Percentiles rank a stretch among this genome's conserved stretches.
Evolutionary conservation across 2,329 filamentous ascomycete genomes (phyloP).

Genomic region (Aspergillus puulaauensis): DNA sequence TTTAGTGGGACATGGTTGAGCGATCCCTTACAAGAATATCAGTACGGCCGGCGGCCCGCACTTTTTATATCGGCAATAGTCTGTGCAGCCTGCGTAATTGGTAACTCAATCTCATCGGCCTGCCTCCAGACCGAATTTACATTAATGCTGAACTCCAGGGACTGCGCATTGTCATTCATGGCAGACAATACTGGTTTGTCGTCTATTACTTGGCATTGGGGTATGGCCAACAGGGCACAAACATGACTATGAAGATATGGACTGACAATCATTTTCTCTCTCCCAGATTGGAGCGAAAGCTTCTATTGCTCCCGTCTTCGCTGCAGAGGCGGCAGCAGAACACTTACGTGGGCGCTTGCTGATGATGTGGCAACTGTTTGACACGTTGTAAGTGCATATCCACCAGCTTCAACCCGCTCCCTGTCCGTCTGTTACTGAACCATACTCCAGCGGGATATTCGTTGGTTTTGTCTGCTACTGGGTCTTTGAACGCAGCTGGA

Average conservation of each 20-base stretch:
- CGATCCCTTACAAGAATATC: slow-evolving; percentile 20
- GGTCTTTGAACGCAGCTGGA: slow-evolving; percentile 38
- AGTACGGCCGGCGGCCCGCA: slow-evolving; percentile 30
- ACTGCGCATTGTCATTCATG: slow-evolving; percentile 17
- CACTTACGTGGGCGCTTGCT: slow-evolving; percentile 1
- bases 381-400: slow-evolving; percentile 17
- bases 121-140: too few species aligned
- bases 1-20: slow-evolving; percentile 21
- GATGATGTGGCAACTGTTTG: slow-evolving; percentile 15
- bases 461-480: slow-evolving; percentile 15
- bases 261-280: neutral
- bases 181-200: neutral
- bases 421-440: neutral
- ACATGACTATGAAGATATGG: too few species aligned
- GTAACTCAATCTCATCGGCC: neutral
- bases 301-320: slow-evolving; percentile 3
- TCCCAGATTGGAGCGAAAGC: slow-evolving; percentile 2
- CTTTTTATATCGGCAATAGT: slow-evolving; percentile 41
- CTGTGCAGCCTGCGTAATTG: slow-evolving; percentile 17
- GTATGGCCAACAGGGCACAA: neutral
- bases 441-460: slow-evolving; percentile 13
- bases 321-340: neutral
- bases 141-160: neutral
- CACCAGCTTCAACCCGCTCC: too few species aligned
- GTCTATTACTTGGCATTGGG: slow-evolving; percentile 2